phyloP scores from a whole-genome alignment of 1,284 basidiomycete species.

The Cystobasidium slooffiae region DNA sequence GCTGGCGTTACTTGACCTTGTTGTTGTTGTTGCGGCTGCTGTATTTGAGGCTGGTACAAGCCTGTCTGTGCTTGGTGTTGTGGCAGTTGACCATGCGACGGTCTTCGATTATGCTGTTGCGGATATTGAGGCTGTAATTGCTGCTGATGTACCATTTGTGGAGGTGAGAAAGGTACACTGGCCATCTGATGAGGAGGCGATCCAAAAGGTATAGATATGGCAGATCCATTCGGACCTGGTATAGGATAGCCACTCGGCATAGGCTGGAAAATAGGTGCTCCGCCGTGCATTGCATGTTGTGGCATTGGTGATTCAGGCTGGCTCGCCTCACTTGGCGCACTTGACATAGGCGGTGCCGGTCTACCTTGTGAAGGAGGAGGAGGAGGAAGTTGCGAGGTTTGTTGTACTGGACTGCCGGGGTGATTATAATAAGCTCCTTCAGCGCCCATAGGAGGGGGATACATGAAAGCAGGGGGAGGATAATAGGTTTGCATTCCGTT shows the following conservation, averaged over 20 bases:
- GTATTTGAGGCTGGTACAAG: neutral
- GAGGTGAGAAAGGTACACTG: slow-evolving; percentile 4
- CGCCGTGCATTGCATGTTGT: neutral
- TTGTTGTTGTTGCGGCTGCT: neutral
- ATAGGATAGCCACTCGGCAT: slow-evolving; percentile 9
- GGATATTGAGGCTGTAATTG: neutral
- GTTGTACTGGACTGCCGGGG: slow-evolving; percentile 2
- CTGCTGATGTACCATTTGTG: neutral
- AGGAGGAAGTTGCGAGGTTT: neutral
- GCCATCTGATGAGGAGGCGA: neutral
- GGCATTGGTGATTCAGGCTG: slow-evolving; percentile 25
- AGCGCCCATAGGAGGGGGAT: neutral
- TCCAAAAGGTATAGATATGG: neutral
- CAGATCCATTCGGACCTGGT: neutral
- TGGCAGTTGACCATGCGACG: too few species aligned
- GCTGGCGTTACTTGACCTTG: neutral
- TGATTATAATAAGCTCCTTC: neutral
- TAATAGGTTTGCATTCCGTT: slow-evolving; percentile 7
- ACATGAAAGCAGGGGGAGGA: slow-evolving; percentile 4
- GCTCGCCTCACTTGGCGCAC: slow-evolving; percentile 24
- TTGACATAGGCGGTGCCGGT: slow-evolving; percentile 4
- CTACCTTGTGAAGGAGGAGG: slow-evolving; percentile 6
- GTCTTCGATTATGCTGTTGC: neutral
- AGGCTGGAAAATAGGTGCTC: slow-evolving; percentile 6
- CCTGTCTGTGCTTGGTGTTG: too few species aligned